phyloP scores from a whole-genome alignment of 2,329 filamentous ascomycete species.

The Curvularia verruculosa region DNA sequence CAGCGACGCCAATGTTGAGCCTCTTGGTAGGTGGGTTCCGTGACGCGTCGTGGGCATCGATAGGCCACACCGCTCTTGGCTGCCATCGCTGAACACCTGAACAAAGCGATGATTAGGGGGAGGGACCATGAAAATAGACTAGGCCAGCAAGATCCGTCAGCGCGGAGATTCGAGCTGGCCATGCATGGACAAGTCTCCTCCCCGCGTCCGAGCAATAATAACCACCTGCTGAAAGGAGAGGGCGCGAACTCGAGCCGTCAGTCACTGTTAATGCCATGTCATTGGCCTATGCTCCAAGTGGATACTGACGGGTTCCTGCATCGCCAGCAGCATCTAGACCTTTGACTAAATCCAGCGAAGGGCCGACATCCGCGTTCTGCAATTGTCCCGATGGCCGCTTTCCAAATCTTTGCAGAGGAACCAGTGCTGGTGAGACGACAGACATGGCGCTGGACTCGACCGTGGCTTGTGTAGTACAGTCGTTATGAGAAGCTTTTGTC shows the following conservation, averaged over 20 bases:
- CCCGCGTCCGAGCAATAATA: conserved; percentile 24
- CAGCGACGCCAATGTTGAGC: conserved; percentile 1
- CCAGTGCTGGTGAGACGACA: not conserved
- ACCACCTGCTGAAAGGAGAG: conserved; percentile 21
- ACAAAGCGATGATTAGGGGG: conserved; percentile 10
- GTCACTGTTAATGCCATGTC: conserved; percentile 8
- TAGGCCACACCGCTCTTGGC: conserved; percentile 1
- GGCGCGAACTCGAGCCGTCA: conserved; percentile 15
- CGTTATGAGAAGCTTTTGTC: not conserved
- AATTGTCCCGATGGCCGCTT: conserved; percentile 2
- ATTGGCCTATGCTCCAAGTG: conserved; percentile 11
- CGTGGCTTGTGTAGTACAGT: not conserved
- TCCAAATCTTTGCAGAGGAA: not conserved
- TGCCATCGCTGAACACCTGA: conserved; percentile 10
- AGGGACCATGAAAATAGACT: not conserved
- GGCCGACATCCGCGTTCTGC: conserved; percentile 12
- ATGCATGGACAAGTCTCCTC: conserved; percentile 7
- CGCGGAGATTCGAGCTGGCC: conserved; percentile 4
- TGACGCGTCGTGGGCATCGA: not conserved
- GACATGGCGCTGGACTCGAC: not conserved
- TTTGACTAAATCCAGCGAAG: conserved; percentile 17
- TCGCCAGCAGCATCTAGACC: conserved; percentile 28
- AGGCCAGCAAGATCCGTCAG: conserved; percentile 2
- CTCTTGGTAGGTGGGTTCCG: not conserved
- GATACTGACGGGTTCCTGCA: conserved; percentile 34